A percentile compares a stretch with the other conserved stretches of the same genome.
Conservation (phyloP, 2,329 filamentous ascomycete species). For the Aspergillus floridensis region DNA sequence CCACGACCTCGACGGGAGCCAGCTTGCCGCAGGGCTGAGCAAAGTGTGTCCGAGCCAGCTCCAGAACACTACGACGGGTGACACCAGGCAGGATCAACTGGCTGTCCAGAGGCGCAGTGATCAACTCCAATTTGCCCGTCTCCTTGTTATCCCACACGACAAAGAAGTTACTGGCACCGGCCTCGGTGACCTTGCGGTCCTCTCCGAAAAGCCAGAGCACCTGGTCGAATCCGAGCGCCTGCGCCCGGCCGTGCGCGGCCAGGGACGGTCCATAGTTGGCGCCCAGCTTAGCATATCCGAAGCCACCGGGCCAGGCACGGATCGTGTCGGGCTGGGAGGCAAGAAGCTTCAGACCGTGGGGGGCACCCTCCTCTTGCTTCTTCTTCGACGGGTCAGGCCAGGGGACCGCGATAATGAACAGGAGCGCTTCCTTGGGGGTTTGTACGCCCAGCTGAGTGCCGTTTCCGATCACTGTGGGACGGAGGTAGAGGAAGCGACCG, state of each 20-base stretch:
- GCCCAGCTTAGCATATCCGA: slow-evolving; percentile 87
- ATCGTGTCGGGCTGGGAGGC: slow-evolving; percentile 79
- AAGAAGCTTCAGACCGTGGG: slow-evolving; percentile 61
- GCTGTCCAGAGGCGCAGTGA: slow-evolving; percentile 80
- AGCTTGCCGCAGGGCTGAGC: slow-evolving; percentile 43
- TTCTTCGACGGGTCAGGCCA: slow-evolving; percentile 36
- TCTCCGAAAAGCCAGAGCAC: slow-evolving; percentile 89
- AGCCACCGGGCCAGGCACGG: slow-evolving; percentile 89
- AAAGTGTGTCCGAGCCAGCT: slow-evolving; percentile 66
- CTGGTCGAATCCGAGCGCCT: slow-evolving; percentile 74
- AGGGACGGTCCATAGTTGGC: slow-evolving; percentile 90
- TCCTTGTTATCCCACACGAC: slow-evolving; percentile 66
- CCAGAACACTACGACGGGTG: slow-evolving; percentile 76
- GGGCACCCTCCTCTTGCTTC: slow-evolving; percentile 19
- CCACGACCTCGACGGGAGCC: slow-evolving; percentile 77
- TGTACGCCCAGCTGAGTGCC: slow-evolving; percentile 78
- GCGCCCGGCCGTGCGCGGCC: slow-evolving; percentile 72
- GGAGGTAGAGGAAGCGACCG: slow-evolving; percentile 76
- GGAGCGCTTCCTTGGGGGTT: slow-evolving; percentile 74
- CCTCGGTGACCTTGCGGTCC: slow-evolving; percentile 79
- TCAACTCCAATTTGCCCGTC: slow-evolving; percentile 61
- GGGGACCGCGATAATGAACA: slow-evolving; percentile 71
- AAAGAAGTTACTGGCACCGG: slow-evolving; percentile 90
- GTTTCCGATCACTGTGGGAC: slow-evolving; percentile 82
- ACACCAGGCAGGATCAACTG: slow-evolving; percentile 84